These are phyloP conservation scores for Cardamine chenopodiifolia DNA, from an alignment of 345 rosid species.

Conservation along the genomic window DNA sequence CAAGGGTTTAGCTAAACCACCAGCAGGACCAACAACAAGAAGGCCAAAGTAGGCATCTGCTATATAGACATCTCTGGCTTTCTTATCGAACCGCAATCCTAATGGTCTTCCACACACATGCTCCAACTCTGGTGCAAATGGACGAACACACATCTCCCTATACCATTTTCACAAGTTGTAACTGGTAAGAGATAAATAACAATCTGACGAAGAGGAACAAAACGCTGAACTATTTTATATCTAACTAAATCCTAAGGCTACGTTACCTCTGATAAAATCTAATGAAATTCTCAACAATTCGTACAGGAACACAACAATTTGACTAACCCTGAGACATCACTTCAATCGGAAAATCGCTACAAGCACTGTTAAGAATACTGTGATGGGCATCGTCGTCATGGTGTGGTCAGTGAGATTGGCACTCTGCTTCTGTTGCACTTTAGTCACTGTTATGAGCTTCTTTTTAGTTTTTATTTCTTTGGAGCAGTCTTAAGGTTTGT, in stretches of 20 bases:
- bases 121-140: constrained; percentile 68
- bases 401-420: constrained; percentile 19
- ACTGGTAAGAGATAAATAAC: not conserved
- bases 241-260: constrained; percentile 20
- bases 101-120: constrained; percentile 81
- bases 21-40: constrained; percentile 61
- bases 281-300: not conserved
- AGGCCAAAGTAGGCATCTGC: constrained; percentile 84
- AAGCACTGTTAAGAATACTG: constrained; percentile 12
- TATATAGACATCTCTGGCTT: constrained; percentile 71
- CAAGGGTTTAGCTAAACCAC: constrained; percentile 61
- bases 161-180: constrained; percentile 26
- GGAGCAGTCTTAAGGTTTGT: not conserved
- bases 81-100: constrained; percentile 64
- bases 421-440: not conserved
- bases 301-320: not conserved
- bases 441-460: not conserved
- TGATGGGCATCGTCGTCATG: constrained; percentile 34
- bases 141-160: constrained; percentile 63
- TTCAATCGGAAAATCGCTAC: not conserved
- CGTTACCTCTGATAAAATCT: not conserved
- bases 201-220: not conserved
- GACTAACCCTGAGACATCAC: not conserved
- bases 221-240: not conserved
- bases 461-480: not conserved